Conservation (phyloP, 2,329 filamentous ascomycete species). For the Fusarium kyushuense region DNA sequence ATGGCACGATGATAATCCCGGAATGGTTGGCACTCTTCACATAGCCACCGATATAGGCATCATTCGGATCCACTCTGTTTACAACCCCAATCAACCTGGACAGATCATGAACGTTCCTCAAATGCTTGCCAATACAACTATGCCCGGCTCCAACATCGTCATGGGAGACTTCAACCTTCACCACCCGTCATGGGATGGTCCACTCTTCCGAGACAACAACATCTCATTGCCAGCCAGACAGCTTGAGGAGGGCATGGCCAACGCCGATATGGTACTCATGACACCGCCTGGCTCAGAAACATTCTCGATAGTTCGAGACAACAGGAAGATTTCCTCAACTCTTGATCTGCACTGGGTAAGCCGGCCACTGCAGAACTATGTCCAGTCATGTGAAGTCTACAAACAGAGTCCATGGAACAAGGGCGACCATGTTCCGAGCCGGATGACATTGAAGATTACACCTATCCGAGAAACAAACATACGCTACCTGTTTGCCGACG, state of each 20-base stretch:
- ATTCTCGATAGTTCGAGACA: neutral
- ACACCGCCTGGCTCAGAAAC: neutral
- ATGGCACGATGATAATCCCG: constrained; percentile 1
- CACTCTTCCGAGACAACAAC: neutral
- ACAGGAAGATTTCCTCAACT: neutral
- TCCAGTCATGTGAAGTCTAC: neutral
- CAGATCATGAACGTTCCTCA: neutral
- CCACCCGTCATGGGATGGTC: constrained; percentile 2
- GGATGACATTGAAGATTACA: neutral
- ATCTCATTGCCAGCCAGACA: neutral
- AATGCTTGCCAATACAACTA: neutral
- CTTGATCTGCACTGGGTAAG: constrained; percentile 17
- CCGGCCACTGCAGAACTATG: neutral
- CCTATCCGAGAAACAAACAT: neutral
- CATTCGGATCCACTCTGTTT: constrained; percentile 7
- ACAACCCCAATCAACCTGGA: neutral
- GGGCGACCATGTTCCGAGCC: constrained; percentile 7
- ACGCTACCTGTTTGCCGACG: neutral
- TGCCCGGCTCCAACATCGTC: neutral
- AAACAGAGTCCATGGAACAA: neutral
- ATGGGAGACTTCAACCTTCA: constrained; percentile 23
- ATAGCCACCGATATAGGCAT: neutral
- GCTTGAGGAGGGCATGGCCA: neutral
- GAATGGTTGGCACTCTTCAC: constrained; percentile 8
- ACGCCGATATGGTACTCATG: neutral